Evolutionary conservation across 1,139 yeast species (phyloP), one percentile per base, ranked within the genome.

Genomic region (Kodamaea arcana): DNA sequence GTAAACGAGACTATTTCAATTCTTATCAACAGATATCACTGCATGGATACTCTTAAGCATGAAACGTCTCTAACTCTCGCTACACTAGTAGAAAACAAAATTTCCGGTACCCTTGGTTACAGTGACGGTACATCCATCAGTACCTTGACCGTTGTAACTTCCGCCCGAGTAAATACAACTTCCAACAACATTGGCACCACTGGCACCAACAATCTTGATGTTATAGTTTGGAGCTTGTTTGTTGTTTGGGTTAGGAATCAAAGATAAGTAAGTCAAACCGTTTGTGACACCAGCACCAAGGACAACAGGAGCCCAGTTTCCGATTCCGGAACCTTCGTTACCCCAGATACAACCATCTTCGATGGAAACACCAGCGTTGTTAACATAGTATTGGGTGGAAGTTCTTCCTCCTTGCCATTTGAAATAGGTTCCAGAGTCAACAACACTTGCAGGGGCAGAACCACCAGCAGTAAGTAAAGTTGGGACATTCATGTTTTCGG

Each of bases 401-500:
- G 90, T 82, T 49, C 62, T 60, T 43, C 70, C 68, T 41, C 86
- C 86, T 54, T 63, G 50, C 90, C 90, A 83, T 34, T 54, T 59
- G 66, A 69, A 83, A 69, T 83, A 83, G 40, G 63, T 48, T 44
- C 69, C 75, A 51, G 76, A 71, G 57, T 80, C 77, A 43, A 82
- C 88, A 46, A 79, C 83, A 33, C 87, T 69, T 44, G 79, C 72
- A 40, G 81, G 80, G 41, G 72, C 63, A 36, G 72, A 53, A 25
- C 65, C 52, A 47, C 87, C 87, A 35, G 79, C 79, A 33, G 62
- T 54, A 46, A 83, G 81, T 54, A 75, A 73, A 40, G 90, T 80
- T 62, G 94, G 92, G 44, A 83, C 72, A 56, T 76, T 84, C 94
- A 83, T 83, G 67, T 82, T 83, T 69, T 83, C 94, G 40, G 92